Base-by-base conservation (phyloP, 768 basidiomycete species). In the Ramaria sp. region DNA sequence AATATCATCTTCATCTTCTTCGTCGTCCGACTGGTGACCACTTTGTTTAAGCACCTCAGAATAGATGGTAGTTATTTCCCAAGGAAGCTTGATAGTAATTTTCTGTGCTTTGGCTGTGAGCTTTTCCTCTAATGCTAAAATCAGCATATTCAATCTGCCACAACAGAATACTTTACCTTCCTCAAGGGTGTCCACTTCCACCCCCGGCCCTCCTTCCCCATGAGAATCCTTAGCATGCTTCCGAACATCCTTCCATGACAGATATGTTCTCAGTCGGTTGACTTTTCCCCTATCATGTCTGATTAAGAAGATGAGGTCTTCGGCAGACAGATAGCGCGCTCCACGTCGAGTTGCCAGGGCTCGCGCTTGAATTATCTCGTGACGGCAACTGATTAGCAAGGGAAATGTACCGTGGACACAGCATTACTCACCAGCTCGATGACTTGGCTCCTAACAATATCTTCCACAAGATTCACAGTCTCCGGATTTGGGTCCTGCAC, bases 171-270 rank as follows among this genome's bases (percentile, higher is more conserved):
- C 55, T 87, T 86, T 87, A 15, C 86, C 85, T 53, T 94, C 92
- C 61, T 93, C 91, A 7, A 89, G 69, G 1, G 77, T 82, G 65
- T 91, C 92, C 4, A 89, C 84, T 66, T 91, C 90, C 3, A 88
- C 86, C 6, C 80, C 88, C 19, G 78, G 88, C 27, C 81, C 88
- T 1, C 81, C 88, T 58, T 86, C 88, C 10, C 86, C 90, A 42
- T 84, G 88, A 22, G 85, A 83, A 64, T 96, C 91, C 67, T 95
- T 95, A 4, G 91, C 91, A 59, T 91, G 89, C 64, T 95, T 96
- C 13, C 94, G 81, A 17, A 97, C 94, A 62, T 96, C 94, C 65
- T 95, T 96, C 94, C 94, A 98, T 0, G 89, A 91, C 22, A 98
- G 78, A 66, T 96, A 98, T 10, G 91, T 95, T 34, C 91, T 73